Base-by-base conservation (phyloP, 2,329 filamentous ascomycete species). In the Aspergillus amoenus region DNA sequence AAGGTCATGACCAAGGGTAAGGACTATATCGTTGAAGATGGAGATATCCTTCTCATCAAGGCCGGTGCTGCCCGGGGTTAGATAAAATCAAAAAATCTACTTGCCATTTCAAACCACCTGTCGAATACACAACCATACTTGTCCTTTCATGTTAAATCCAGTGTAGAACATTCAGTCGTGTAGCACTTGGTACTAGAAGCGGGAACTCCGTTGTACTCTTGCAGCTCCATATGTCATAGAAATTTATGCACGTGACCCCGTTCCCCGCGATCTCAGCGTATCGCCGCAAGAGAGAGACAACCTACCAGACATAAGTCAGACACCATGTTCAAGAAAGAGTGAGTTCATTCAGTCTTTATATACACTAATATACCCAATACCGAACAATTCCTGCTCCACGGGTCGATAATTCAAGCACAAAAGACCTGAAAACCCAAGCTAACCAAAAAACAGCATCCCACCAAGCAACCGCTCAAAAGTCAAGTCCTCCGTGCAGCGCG, bases 1-100 rank as follows among this genome's bases (percentile, higher is more conserved):
- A 99, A 99, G 82, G 77, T 99, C 65, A 90, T 96, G 88, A 97
- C 93, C 58, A 99, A 99, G 84, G 94, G 94, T 73, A 97, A 97
- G 82, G 93, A 97, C 51, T 97, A 99, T 75, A 84, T 78, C 49
- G 76, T 80, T 30, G 74, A 79, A 68, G 80, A 81, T 63, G 79
- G 79, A 49, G 79, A 88, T 71, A 85, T 88, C 66, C 74, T 97
- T 66, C 84, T 96, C 68, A 92, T 97, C 83, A 97, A 97, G 84
- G 75, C 74, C 66, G 78, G 77, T 71, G 80, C 76, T 67, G 76
- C 80, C 56, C 81, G 79, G 71, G 68, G 66, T 62, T 80, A 75
- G 47, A 64, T 50, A n/a, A 40, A 55, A 43, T 50, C 21, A 37
- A 22, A 47, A 47, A 11, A 11, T 30, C 27, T 30, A 30, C 27